Base-by-base conservation (phyloP, 768 basidiomycete species). In the Lentinula aciculospora region DNA sequence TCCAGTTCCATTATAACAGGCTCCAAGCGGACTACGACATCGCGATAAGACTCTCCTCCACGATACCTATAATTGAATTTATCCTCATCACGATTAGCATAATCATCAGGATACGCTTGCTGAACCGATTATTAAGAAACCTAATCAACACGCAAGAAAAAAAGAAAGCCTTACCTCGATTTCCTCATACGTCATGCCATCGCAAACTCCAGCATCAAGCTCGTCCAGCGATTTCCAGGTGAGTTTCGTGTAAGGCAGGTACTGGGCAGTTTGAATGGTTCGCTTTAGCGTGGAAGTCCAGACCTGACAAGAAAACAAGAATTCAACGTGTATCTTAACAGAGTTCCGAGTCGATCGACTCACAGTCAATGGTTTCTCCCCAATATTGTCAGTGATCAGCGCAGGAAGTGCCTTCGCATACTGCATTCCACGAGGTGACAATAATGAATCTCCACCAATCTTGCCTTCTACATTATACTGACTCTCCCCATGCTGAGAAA, bases 1-100 rank as follows among this genome's bases (percentile, higher is more conserved):
- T 99, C 97, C 23, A 99, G 80, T 70, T 99, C 97, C 93, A 99
- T 98, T 64, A 99, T 99, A 53, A 98, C 90, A 23, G 97, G 97
- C 69, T 99, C 97, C 27, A 99, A 76, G 37, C 96, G 84, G 3
- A 92, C 83, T 12, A 97, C 94, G 9, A 99, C 96, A 67, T 99
- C 97, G 36, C 97, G 86, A 70, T 99, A 99, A 1, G 94, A 97
- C 74, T 99, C 97, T 56, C 97, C 97, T 65, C 87, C 94, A 64
- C 97, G 82, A 71, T 98, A 98, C 28, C 97, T 85, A 71, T 99
- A 99, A 72, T 98, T 98, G 72, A 97, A 99, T 73, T 99, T 99
- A 78, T 99, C 97, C 58, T 98, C 94, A 65, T 99, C 97, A 25
- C 97, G 86, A 68, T 95, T 94, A 15, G 93, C 94, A 71, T 95